These are phyloP conservation scores for Umbelopsis isabellina DNA, from an alignment of 192 early-diverging fungal genomes.

Conservation along the genomic window DNA sequence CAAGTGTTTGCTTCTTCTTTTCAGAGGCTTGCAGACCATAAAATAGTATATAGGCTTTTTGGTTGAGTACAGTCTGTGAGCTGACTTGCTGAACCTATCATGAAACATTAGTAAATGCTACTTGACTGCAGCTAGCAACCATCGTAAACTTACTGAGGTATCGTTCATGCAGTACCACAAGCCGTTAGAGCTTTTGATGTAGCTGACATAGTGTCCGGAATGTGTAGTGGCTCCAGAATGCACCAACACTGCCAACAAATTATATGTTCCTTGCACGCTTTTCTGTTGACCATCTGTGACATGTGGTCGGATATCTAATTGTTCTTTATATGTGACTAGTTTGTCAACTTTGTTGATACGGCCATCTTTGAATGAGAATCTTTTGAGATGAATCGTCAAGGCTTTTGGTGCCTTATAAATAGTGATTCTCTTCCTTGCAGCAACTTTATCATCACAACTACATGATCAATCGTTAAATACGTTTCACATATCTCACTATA, in stretches of 20 bases:
- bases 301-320: constrained; percentile 23
- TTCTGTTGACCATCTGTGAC: constrained; percentile 38
- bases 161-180: constrained; percentile 85
- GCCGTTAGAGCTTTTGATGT: constrained; percentile 75
- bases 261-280: constrained; percentile 51
- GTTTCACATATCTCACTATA: no score
- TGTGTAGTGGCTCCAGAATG: constrained; percentile 74
- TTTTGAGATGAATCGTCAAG: constrained; percentile 28
- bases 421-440: neutral
- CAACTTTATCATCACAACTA: constrained; percentile 30
- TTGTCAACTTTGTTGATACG: constrained; percentile 64
- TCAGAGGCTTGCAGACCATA: constrained; percentile 42
- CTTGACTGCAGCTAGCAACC: neutral
- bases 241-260: constrained; percentile 75
- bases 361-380: constrained; percentile 29
- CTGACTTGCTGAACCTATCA: constrained; percentile 72
- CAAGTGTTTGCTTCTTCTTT: constrained; percentile 8
- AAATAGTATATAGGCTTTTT: constrained; percentile 84
- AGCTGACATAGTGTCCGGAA: constrained; percentile 85
- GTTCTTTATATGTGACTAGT: constrained; percentile 32
- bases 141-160: constrained; percentile 37
- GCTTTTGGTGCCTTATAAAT: constrained; percentile 31
- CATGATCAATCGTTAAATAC: neutral
- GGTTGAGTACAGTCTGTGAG: constrained; percentile 64
- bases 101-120: neutral